Conservation (phyloP, 192 early-diverging fungal species). For the Piromyces sp. region DNA sequence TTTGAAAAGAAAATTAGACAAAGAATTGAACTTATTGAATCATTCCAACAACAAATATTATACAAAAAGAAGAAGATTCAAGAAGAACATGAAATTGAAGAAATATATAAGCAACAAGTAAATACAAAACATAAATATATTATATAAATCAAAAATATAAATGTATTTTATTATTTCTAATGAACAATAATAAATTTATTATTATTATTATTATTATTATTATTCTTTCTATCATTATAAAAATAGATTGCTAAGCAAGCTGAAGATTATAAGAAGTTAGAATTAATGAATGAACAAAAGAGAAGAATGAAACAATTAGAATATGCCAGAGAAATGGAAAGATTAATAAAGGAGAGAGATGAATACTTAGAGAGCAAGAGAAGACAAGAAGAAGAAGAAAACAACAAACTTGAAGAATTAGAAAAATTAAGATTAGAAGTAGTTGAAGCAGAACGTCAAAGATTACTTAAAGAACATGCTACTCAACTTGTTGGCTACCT, state of each 20-base stretch:
- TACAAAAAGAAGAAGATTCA: constrained; percentile 19
- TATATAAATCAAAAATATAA: too few relatives aligned
- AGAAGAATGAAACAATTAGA: constrained; percentile 39
- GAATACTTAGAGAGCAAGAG: constrained; percentile 13
- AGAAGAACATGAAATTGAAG: constrained; percentile 25
- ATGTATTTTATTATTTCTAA: too few relatives aligned
- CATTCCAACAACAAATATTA: constrained; percentile 29
- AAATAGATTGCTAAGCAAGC: neutral
- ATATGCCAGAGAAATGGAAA: constrained; percentile 36
- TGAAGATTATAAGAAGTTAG: constrained; percentile 32
- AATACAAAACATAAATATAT: neutral
- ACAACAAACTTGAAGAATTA: constrained; percentile 17
- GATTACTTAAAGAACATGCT: constrained; percentile 42
- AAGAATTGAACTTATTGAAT: constrained; percentile 32
- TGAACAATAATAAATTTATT: too few relatives aligned
- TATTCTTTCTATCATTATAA: too few relatives aligned
- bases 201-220: too few relatives aligned
- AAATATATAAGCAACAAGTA: constrained; percentile 25
- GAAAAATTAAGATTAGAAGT: constrained; percentile 27
- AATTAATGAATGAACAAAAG: constrained; percentile 29
- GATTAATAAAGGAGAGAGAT: constrained; percentile 26
- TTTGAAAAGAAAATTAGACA: constrained; percentile 24
- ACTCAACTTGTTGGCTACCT: constrained; percentile 26
- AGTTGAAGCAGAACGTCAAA: constrained; percentile 40
- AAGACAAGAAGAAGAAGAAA: constrained; percentile 12